Percentiles rank a stretch among this genome's conserved stretches.
Conservation (phyloP, 768 basidiomycete species). For the Rhizopogon roseolus region DNA sequence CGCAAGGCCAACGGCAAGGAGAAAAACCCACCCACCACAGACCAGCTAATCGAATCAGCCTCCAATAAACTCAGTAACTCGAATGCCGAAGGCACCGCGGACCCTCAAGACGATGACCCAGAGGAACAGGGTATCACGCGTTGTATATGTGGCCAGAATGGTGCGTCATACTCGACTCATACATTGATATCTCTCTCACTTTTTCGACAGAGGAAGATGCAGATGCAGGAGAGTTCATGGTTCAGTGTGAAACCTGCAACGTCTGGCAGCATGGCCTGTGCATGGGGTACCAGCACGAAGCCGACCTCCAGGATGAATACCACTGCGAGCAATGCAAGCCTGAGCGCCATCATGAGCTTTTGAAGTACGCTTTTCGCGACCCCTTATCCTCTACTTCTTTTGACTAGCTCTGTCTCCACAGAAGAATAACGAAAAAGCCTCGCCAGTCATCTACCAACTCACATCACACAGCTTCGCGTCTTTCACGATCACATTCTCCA, state of each 20-base stretch:
- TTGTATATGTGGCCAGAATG: conserved; percentile 81
- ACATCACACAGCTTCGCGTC: conserved; percentile 54
- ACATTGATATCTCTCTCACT: conserved; percentile 16
- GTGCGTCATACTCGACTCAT: conserved; percentile 36
- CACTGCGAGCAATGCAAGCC: conserved; percentile 93
- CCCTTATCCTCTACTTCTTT: conserved; percentile 11
- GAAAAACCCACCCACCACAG: conserved; percentile 28
- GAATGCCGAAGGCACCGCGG: conserved; percentile 28
- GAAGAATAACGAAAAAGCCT: conserved; percentile 58
- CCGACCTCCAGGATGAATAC: conserved; percentile 75
- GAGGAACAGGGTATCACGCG: conserved; percentile 64
- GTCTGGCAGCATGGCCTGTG: conserved; percentile 98
- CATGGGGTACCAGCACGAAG: conserved; percentile 85
- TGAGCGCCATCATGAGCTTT: conserved; percentile 74
- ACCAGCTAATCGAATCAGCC: conserved; percentile 24
- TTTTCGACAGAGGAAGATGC: conserved; percentile 59
- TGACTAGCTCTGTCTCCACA: conserved; percentile 24
- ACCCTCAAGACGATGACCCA: conserved; percentile 38
- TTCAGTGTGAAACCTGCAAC: conserved; percentile 94
- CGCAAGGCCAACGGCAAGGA: conserved; percentile 69
- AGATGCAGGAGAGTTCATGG: conserved; percentile 93
- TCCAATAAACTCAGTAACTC: conserved; percentile 24
- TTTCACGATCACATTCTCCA: conserved; percentile 76
- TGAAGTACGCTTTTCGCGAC: conserved; percentile 54
- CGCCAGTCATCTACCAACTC: conserved; percentile 64